Conservation (phyloP, 257 asterid genomes). For the Primulina tabacum region DNA sequence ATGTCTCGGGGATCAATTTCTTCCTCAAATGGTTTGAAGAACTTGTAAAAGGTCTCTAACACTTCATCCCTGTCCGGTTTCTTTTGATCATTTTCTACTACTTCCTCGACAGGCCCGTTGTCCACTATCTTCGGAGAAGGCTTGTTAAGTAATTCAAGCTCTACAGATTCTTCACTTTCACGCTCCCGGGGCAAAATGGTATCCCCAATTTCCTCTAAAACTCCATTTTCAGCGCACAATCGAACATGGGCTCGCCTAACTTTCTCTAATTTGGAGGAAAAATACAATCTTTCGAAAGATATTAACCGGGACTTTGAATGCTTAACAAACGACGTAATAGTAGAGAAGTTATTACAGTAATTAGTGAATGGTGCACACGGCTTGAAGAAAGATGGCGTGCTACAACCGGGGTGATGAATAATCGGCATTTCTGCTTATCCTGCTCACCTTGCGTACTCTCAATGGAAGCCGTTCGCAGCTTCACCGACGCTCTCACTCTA, state of each 20-base stretch:
- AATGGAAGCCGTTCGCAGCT: background rate
- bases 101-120: conserved; percentile 32
- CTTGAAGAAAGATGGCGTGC: conserved; percentile 32
- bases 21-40: conserved; percentile 54
- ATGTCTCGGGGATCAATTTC: conserved; percentile 30
- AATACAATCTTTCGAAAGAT: conserved; percentile 29
- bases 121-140: conserved; percentile 54
- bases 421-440: conserved; percentile 58
- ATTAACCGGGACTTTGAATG: conserved; percentile 32
- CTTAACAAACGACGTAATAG: conserved; percentile 30
- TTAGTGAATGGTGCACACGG: conserved; percentile 31
- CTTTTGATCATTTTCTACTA: conserved; percentile 32
- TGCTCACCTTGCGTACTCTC: conserved; percentile 29
- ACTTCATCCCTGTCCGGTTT: conserved; percentile 52
- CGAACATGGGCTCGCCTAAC: conserved; percentile 36
- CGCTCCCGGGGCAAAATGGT: conserved; percentile 35
- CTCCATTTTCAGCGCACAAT: conserved; percentile 60
- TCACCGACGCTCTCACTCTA: conserved; percentile 10
- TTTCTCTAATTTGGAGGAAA: conserved; percentile 32
- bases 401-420: conserved; percentile 32
- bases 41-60: conserved; percentile 71
- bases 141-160: conserved; percentile 70
- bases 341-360: conserved; percentile 17
- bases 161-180: conserved; percentile 47
- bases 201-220: conserved; percentile 41